Evolutionary conservation across 371 early-diverging fungal species (phyloP).

Genomic region (Apophysomyces variabilis): DNA sequence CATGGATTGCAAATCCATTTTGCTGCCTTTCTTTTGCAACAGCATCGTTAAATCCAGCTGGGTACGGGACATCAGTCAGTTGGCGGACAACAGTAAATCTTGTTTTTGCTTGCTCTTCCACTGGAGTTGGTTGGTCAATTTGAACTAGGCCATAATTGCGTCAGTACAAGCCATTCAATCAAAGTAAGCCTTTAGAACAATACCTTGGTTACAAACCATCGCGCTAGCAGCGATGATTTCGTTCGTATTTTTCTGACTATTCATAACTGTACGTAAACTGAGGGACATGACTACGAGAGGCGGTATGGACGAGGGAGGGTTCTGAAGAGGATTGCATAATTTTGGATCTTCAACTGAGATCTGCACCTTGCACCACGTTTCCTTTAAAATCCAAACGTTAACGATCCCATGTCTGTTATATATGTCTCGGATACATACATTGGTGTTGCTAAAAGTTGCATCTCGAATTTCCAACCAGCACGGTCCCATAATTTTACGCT

Average conservation of each 20-base stretch:
- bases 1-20: conserved; percentile 35
- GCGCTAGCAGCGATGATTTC: conserved; percentile 85
- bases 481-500: conserved; percentile 97
- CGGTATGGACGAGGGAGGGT: conserved; percentile 58
- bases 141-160: conserved; percentile 38
- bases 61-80: conserved; percentile 62
- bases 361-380: conserved; percentile 91
- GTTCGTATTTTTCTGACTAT: conserved; percentile 78
- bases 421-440: conserved; percentile 36
- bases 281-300: conserved; percentile 88
- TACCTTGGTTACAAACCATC: conserved; percentile 63
- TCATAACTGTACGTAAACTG: conserved; percentile 81
- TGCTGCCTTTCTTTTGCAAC: conserved; percentile 35
- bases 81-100: conserved; percentile 75
- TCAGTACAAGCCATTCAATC: not conserved
- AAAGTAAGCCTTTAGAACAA: conserved; percentile 13
- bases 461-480: conserved; percentile 85
- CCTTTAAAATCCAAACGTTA: conserved; percentile 32
- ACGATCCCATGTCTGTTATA: not conserved
- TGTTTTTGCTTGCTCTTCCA: conserved; percentile 47
- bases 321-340: conserved; percentile 55
- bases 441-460: conserved; percentile 45
- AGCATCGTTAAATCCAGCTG: conserved; percentile 62
- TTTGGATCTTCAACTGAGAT: conserved; percentile 75
- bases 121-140: conserved; percentile 58